Base-by-base conservation (phyloP, 1,284 basidiomycete species). In the Apiotrichum brassicae region DNA sequence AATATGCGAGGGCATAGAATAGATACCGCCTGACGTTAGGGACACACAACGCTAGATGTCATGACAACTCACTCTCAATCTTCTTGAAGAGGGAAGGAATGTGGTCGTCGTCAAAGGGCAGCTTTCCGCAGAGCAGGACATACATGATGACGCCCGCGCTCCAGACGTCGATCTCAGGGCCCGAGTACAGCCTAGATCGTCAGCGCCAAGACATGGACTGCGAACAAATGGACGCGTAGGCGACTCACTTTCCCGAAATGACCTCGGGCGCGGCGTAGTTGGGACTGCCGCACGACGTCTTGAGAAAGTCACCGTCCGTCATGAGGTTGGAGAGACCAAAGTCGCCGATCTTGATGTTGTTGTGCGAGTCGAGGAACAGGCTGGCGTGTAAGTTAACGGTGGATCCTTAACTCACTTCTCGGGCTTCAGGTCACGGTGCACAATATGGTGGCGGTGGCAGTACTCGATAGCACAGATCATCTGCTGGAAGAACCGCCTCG, bases 91-190 rank as follows among this genome's bases (percentile, higher is more conserved):
- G 74, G 1, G 82, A 80, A 47, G 90, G 88, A 39, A 95, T 89
- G 65, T 94, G 87, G 47, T 94, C 89, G 72, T 95, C 92, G 75
- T 95, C 92, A 67, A 97, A 95, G 1, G 92, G 92, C 35, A 95
- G 78, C 44, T 86, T 78, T 12, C 92, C 92, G 64, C 87, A 92
- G 6, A 97, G 79, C 83, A 97, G 89, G 44, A 95, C 92, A 74
- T 91, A 95, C 49, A 97, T 79, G 62, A 97, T 95, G 28, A 95
- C 91, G 0, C 92, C 92, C 51, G 87, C 87, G 62, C 86, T 90
- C 92, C 92, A 97, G n/a, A 95, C 90, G 63, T 97, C 92, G 62
- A 95, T 93, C 71, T 94, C 92, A 0, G 92, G 91, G 0, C 92
- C 92, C 1, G 89, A 90, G 67, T 97, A 97, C 8, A 93, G 78